Evolutionary conservation across 208 protist genomes (phyloP).

Genomic region (Leishmania arabica): DNA sequence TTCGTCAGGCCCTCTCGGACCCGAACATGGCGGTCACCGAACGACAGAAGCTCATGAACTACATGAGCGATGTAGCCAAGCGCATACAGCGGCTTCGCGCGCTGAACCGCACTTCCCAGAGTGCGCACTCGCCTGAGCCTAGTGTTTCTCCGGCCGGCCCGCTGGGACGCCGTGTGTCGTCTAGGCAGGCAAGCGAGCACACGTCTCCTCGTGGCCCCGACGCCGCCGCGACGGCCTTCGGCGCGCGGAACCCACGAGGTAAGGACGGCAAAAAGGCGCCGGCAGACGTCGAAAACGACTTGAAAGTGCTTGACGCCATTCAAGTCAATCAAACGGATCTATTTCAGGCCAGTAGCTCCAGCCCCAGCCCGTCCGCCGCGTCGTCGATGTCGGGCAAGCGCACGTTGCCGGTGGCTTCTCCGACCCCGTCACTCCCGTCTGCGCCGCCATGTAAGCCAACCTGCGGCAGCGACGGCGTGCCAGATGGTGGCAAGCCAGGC

Average conservation of each 20-base stretch:
- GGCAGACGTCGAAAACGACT: constrained; percentile 12
- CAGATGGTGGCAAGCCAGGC: not conserved
- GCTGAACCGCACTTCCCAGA: constrained; percentile 10
- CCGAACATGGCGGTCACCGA: constrained; percentile 36
- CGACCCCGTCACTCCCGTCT: not conserved
- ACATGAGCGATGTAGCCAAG: constrained; percentile 66
- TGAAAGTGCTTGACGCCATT: constrained; percentile 23
- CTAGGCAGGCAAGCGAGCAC: constrained; percentile 1
- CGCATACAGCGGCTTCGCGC: constrained; percentile 54
- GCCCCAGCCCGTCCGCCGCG: not conserved
- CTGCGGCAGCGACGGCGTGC: not conserved
- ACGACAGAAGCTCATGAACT: constrained; percentile 47
- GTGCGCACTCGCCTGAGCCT: not conserved
- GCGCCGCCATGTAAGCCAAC: not conserved
- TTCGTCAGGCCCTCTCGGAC: constrained; percentile 43
- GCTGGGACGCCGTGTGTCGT: constrained; percentile 4
- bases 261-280: not conserved
- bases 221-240: not conserved
- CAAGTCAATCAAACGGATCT: constrained; percentile 9
- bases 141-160: constrained; percentile 7
- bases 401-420: not conserved
- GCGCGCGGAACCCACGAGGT: not conserved
- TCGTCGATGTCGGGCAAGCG: constrained; percentile 4
- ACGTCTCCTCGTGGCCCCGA: constrained; percentile 2
- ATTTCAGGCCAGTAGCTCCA: not conserved